A percentile compares a stretch with the other conserved stretches of the same genome.
Conservation (phyloP, 768 basidiomycete species). For the Paxillus rubicundulus region DNA sequence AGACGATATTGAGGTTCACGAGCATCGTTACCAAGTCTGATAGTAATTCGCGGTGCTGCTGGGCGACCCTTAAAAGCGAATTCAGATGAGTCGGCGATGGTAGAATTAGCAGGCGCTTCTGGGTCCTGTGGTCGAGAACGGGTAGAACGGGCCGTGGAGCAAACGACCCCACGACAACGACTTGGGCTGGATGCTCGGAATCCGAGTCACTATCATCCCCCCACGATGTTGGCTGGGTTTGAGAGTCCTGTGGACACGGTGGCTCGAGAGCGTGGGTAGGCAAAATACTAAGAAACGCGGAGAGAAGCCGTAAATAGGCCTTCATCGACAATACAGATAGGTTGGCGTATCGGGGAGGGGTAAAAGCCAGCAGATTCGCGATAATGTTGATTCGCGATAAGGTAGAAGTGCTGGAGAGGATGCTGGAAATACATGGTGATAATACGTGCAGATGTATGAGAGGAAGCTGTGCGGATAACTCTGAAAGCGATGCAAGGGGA, state of each 20-base stretch:
- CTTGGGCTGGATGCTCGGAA: constrained; percentile 30
- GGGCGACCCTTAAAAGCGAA: constrained; percentile 47
- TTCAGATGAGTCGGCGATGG: constrained; percentile 51
- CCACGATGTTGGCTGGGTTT: constrained; percentile 11
- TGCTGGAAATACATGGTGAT: constrained; percentile 24
- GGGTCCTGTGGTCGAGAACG: constrained; percentile 54
- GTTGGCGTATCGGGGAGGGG: constrained; percentile 55
- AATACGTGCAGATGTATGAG: constrained; percentile 39
- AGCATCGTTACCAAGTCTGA: constrained; percentile 56
- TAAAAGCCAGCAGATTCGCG: constrained; percentile 69
- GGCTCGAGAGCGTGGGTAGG: constrained; percentile 55
- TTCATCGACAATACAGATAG: constrained; percentile 45
- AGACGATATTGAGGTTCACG: constrained; percentile 54
- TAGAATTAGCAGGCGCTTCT: constrained; percentile 61
- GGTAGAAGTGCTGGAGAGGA: constrained; percentile 34
- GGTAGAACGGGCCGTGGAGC: constrained; percentile 32
- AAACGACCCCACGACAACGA: constrained; percentile 40
- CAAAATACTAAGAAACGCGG: constrained; percentile 49
- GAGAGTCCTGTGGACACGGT: constrained; percentile 22
- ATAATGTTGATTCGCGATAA: constrained; percentile 53
- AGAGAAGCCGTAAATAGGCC: constrained; percentile 54
- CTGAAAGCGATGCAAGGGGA: constrained; percentile 57
- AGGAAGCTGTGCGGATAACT: constrained; percentile 66
- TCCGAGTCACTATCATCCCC: constrained; percentile 42
- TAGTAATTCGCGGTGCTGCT: constrained; percentile 39